Conservation (phyloP, 1,284 basidiomycete species). For the Golubevia sp. region DNA sequence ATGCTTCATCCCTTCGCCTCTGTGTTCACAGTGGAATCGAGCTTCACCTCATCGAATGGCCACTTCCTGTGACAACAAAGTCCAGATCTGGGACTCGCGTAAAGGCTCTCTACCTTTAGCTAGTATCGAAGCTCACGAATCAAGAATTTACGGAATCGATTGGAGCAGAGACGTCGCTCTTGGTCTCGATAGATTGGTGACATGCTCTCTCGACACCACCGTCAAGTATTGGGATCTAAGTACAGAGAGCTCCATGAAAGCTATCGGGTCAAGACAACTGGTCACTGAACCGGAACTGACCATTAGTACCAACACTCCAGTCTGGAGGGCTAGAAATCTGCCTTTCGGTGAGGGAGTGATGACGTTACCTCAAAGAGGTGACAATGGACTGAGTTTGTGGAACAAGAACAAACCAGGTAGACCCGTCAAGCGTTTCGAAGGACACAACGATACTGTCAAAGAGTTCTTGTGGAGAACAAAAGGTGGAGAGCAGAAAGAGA, state of each 20-base stretch:
- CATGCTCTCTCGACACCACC: slow-evolving; percentile 54
- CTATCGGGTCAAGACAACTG: slow-evolving; percentile 39
- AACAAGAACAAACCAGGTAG: slow-evolving; percentile 65
- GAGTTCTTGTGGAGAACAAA: slow-evolving; percentile 92
- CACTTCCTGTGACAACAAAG: slow-evolving; percentile 26
- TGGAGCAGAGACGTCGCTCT: slow-evolving; percentile 44
- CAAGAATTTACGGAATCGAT: slow-evolving; percentile 58
- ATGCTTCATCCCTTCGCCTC: background rate
- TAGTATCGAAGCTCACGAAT: slow-evolving; percentile 50
- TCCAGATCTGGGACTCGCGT: slow-evolving; percentile 58
- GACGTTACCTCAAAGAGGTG: slow-evolving; percentile 85
- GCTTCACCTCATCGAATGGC: slow-evolving; percentile 18
- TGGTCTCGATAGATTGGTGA: slow-evolving; percentile 51
- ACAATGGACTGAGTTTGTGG: slow-evolving; percentile 85
- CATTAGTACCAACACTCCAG: slow-evolving; percentile 81
- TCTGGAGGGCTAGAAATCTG: slow-evolving; percentile 89
- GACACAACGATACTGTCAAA: slow-evolving; percentile 90
- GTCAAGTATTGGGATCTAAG: slow-evolving; percentile 57
- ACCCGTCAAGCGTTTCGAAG: slow-evolving; percentile 79
- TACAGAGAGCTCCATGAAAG: slow-evolving; percentile 30
- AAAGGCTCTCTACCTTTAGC: slow-evolving; percentile 42
- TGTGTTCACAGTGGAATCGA: slow-evolving; percentile 33
- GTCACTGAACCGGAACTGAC: slow-evolving; percentile 59
- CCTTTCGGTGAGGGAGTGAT: slow-evolving; percentile 91
- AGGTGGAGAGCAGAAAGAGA: slow-evolving; percentile 63